Base-by-base conservation (phyloP, 2,329 filamentous ascomycete genomes). In the Sphaerulina vaccinii region DNA sequence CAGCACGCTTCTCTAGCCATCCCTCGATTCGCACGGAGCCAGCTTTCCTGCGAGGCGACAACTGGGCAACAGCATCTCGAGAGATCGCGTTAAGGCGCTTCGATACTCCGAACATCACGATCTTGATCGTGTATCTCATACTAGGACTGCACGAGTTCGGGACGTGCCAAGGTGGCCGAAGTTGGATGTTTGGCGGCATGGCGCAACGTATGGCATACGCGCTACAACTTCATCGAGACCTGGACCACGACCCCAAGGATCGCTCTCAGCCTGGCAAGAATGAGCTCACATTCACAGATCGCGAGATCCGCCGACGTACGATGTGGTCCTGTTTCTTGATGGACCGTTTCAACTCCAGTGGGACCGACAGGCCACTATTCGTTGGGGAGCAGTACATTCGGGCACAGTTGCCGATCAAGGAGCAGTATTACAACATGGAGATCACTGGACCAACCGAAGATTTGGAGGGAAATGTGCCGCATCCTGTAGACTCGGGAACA, bases 291-390 rank as follows among this genome's bases (percentile, higher is more conserved):
- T 93, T 93, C 61, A 90, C 91, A 13, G 93, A 97, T 68, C 86
- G 90, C 22, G 93, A 99, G 69, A 96, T 97, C 48, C 82, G 93
- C 54, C 79, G 93, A 60, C 82, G 93, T 51, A 93, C 90, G 2
- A 97, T 99, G 92, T 99, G 93, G 93, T 88, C 91, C 10, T 97
- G 92, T 67, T 96, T 96, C 65, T 71, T 96, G 51, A 96, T 97
- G 91, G 93, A 99, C 68, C 84, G 92, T 0, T 96, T 96, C 75
- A 96, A 95, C 71, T 96, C 92, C 0, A 96, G 91, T 1, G 92
- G 93, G 1, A 95, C 90, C 2, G 91, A 96, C 64, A 81, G 92
- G 32, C 93, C 93, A 16, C 88, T 90, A 47, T 96, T 96, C 61
- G 86, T 96, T 49, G 86, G 88, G 59, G 90, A 96, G 68, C 88